Conservation (phyloP, 257 asterid genomes). For the Fraxinus americana region DNA sequence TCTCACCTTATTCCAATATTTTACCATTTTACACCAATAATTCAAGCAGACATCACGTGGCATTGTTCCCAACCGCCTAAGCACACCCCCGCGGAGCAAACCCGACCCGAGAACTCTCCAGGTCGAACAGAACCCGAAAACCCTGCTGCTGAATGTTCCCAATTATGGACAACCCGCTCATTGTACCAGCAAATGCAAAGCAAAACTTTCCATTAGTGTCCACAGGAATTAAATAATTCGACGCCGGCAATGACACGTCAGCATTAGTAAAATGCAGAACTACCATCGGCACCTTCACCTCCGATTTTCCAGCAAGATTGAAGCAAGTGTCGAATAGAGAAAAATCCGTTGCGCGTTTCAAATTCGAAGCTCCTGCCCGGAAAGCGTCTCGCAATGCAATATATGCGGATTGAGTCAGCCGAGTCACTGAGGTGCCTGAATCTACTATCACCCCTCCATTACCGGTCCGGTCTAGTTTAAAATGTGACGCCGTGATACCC, state of each 20-base stretch:
- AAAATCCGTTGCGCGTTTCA: constrained; percentile 53
- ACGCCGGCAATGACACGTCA: constrained; percentile 83
- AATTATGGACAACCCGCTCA: constrained; percentile 52
- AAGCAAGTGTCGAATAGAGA: constrained; percentile 83
- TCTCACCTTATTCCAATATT: not conserved
- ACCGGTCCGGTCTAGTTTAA: constrained; percentile 59
- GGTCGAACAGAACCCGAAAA: constrained; percentile 66
- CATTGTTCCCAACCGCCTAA: not conserved
- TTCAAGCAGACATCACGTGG: not conserved
- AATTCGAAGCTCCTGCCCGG: constrained; percentile 47
- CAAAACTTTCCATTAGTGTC: constrained; percentile 69
- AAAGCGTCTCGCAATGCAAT: constrained; percentile 69
- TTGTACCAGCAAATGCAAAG: constrained; percentile 81
- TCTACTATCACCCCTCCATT: constrained; percentile 83
- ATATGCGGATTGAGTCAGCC: constrained; percentile 75
- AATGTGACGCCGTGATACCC: constrained; percentile 49
- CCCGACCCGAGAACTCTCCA: constrained; percentile 61
- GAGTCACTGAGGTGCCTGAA: constrained; percentile 86
- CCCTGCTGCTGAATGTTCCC: constrained; percentile 76
- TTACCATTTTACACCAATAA: not conserved
- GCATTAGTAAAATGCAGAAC: constrained; percentile 77
- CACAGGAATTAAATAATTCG: constrained; percentile 87
- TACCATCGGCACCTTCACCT: constrained; percentile 84
- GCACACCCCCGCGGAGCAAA: constrained; percentile 54
- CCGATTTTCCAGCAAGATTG: constrained; percentile 73